Percentiles rank a stretch among this genome's conserved stretches.
phyloP scores from a whole-genome alignment of 2,329 filamentous ascomycete genomes.

The Ustulina deusta region DNA sequence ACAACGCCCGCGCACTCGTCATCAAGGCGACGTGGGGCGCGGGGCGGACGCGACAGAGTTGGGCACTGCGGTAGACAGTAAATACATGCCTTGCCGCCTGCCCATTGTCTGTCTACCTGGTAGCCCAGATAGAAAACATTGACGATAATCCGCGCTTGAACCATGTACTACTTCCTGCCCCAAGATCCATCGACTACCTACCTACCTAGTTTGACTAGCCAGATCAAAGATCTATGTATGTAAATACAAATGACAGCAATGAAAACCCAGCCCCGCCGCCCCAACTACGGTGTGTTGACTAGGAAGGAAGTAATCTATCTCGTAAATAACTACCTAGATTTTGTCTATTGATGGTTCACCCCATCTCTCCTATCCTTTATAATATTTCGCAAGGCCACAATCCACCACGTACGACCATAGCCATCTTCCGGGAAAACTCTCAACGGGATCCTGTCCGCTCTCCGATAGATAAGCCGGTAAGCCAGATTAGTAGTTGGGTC shows the following conservation, averaged over 20 bases:
- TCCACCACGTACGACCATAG: too few species aligned
- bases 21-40: slow-evolving; percentile 73
- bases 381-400: too few species aligned
- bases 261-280: neutral
- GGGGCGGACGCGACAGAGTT: slow-evolving; percentile 63
- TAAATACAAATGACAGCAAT: neutral
- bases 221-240: neutral
- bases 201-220: too few species aligned
- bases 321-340: too few species aligned
- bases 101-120: neutral
- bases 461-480: too few species aligned
- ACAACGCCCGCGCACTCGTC: slow-evolving; percentile 76
- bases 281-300: neutral
- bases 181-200: too few species aligned
- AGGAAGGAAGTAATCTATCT: neutral
- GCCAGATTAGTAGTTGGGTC: too few species aligned
- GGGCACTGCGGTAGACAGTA: slow-evolving; percentile 48
- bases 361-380: too few species aligned
- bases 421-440: too few species aligned
- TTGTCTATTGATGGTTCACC: neutral
- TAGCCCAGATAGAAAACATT: neutral
- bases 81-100: neutral
- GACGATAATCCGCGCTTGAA: neutral
- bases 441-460: too few species aligned
- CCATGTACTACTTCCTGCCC: neutral